A percentile compares a stretch with the other conserved stretches of the same genome.
Evolutionary conservation across 1,284 basidiomycete species (phyloP).

Genomic region (Rhodotorula glutinis): DNA sequence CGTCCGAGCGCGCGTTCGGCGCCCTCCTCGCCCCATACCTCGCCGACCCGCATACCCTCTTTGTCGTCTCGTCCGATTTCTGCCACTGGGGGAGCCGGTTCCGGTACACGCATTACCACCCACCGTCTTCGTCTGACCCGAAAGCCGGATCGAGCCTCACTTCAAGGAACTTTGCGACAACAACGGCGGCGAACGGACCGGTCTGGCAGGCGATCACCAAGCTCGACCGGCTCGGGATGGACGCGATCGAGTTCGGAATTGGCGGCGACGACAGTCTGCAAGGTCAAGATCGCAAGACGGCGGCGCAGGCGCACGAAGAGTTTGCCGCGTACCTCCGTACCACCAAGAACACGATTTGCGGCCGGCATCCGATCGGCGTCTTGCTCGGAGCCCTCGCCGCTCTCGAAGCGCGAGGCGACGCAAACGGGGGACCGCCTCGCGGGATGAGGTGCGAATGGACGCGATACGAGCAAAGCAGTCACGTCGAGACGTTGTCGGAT

Average conservation of each 20-base stretch:
- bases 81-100: constrained; percentile 78
- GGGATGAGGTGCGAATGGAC: constrained; percentile 66
- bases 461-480: constrained; percentile 85
- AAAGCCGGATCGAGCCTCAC: constrained; percentile 5
- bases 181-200: background rate
- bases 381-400: constrained; percentile 73
- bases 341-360: constrained; percentile 96
- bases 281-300: constrained; percentile 42
- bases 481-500: constrained; percentile 65
- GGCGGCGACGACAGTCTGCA: constrained; percentile 49
- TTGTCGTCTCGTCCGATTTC: constrained; percentile 92
- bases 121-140: background rate
- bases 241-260: constrained; percentile 62
- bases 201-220: constrained; percentile 62
- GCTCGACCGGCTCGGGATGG: constrained; percentile 76
- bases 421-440: constrained; percentile 4
- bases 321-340: constrained; percentile 72
- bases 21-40: constrained; percentile 75
- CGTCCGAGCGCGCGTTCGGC: constrained; percentile 64
- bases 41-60: constrained; percentile 70
- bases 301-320: constrained; percentile 55
- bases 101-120: constrained; percentile 24
- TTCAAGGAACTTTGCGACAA: constrained; percentile 6
- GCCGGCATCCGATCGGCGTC: constrained; percentile 90
- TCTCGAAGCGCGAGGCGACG: constrained; percentile 45